A percentile compares a stretch with the other conserved stretches of the same genome.
These are phyloP conservation scores for Colletotrichum sp. DNA, from an alignment of 2,329 filamentous ascomycete genomes.

Conservation along the genomic window DNA sequence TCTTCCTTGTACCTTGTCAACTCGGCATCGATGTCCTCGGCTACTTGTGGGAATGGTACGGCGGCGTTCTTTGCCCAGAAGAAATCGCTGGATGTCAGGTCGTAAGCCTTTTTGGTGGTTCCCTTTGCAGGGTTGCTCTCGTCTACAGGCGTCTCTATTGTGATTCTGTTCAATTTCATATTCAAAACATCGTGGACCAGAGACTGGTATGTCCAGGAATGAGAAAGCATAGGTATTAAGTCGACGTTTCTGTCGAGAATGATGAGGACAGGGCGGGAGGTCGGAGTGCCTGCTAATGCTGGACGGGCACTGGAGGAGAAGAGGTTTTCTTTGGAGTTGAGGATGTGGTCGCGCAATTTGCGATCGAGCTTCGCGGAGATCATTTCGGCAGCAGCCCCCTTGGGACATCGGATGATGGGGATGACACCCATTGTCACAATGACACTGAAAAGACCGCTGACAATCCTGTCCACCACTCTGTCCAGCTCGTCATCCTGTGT, in stretches of 20 bases:
- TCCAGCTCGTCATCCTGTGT: constrained; percentile 92
- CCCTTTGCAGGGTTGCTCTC: constrained; percentile 77
- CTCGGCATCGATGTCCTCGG: constrained; percentile 94
- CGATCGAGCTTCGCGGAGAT: constrained; percentile 93
- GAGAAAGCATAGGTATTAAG: constrained; percentile 96
- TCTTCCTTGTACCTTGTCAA: constrained; percentile 96
- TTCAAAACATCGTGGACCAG: constrained; percentile 71
- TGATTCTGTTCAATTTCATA: constrained; percentile 85
- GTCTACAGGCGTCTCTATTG: constrained; percentile 83
- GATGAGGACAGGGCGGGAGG: constrained; percentile 85
- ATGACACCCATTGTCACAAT: constrained; percentile 99
- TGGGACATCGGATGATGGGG: constrained; percentile 93
- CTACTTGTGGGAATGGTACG: constrained; percentile 91
- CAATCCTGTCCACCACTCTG: constrained; percentile 84
- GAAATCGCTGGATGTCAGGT: constrained; percentile 88
- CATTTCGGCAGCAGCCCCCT: constrained; percentile 90
- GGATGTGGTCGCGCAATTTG: constrained; percentile 92
- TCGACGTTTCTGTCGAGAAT: constrained; percentile 96
- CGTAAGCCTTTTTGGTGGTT: constrained; percentile 86
- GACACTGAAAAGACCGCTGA: constrained; percentile 96
- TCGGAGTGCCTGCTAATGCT: constrained; percentile 62
- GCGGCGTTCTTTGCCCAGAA: constrained; percentile 96
- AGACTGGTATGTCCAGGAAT: constrained; percentile 84
- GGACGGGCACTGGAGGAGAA: constrained; percentile 74
- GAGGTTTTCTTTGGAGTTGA: constrained; percentile 97